These are phyloP conservation scores for Phytophthora sojae DNA, from an alignment of 352 stramenopile genomes.

Conservation along the genomic window DNA sequence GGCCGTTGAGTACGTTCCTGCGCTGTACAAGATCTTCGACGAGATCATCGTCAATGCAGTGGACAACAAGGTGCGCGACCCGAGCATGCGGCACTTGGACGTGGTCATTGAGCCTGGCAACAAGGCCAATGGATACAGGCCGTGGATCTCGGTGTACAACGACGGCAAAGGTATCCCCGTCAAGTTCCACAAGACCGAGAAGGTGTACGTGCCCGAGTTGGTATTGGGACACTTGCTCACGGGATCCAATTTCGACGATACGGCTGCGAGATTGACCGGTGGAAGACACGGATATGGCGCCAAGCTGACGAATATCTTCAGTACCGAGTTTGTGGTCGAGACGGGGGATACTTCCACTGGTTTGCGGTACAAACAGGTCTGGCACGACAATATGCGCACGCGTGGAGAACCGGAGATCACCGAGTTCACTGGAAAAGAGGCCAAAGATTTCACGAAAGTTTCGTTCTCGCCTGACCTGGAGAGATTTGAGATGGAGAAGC, in stretches of 20 bases:
- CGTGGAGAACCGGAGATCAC: slow-evolving; percentile 87
- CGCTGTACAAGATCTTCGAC: slow-evolving; percentile 99
- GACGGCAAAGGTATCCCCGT: slow-evolving; percentile 98
- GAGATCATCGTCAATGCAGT: slow-evolving; percentile 99
- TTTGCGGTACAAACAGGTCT: slow-evolving; percentile 91
- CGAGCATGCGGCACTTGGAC: slow-evolving; percentile 77
- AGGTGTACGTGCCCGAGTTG: slow-evolving; percentile 98
- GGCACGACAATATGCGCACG: slow-evolving; percentile 97
- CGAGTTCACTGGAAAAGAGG: slow-evolving; percentile 76
- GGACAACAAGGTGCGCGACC: slow-evolving; percentile 93
- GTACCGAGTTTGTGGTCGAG: slow-evolving; percentile 98
- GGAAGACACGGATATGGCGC: slow-evolving; percentile 96
- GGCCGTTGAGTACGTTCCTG: slow-evolving; percentile 80
- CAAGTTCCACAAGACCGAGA: slow-evolving; percentile 96
- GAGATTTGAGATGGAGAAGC: slow-evolving; percentile 95
- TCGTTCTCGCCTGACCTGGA: slow-evolving; percentile 97
- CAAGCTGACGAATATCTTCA: slow-evolving; percentile 99
- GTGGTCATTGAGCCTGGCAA: slow-evolving; percentile 72
- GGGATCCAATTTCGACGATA: slow-evolving; percentile 99
- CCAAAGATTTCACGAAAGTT: slow-evolving; percentile 96
- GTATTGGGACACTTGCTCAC: slow-evolving; percentile 99
- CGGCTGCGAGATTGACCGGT: slow-evolving; percentile 97
- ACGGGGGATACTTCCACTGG: slow-evolving; percentile 94
- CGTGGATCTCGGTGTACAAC: slow-evolving; percentile 98
- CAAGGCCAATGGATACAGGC: slow-evolving; percentile 61